Base-by-base conservation (phyloP, 2,329 filamentous ascomycete genomes). In the Botrytis pseudocinerea region DNA sequence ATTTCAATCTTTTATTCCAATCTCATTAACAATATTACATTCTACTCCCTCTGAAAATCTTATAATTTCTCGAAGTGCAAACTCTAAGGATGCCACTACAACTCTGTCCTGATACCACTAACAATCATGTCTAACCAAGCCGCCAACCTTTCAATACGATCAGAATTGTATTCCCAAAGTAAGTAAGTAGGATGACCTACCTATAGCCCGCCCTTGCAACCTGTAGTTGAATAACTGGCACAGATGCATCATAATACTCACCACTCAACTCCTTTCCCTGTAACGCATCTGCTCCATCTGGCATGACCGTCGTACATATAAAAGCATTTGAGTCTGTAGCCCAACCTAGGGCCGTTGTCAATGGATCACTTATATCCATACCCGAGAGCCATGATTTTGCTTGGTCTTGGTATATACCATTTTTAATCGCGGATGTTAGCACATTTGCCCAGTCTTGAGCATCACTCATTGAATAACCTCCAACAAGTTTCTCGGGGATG, bases 151-250 rank as follows among this genome's bases (percentile, higher is more conserved):
- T 25, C 22, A 9, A n/a, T 25, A 28, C 9, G 28, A 51, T 76
- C 51, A 75, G 69, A 51, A 70, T 44, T 60, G 8, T 5, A 51
- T 18, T 40, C 3, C 2, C 8, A 22, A 20, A 64, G 32, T 40
- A 46, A 62, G 14, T 65, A 35, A 65, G 38, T 25, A 61, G 51
- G 42, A 64, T 35, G 16, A 74, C 78, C 61, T 57, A 79, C 66
- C 92, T 86, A 80, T 89, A 92, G 18, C 92, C 92, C 6, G 89
- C 92, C 76, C 87, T 88, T 12, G 91, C 91, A 74, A 94, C 85
- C 79, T 91, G 88, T 74, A 87, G 79, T 81, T 93, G 89, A 63
- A 93, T 84, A 73, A 90, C 87, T 32, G 87, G 88, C n/a, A 87
- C 87, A 3, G 90, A 90, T 46, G 84, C 85, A 46, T 89, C 84